Base-by-base conservation (phyloP, 1,139 yeast species). In the Pichia sp. region DNA sequence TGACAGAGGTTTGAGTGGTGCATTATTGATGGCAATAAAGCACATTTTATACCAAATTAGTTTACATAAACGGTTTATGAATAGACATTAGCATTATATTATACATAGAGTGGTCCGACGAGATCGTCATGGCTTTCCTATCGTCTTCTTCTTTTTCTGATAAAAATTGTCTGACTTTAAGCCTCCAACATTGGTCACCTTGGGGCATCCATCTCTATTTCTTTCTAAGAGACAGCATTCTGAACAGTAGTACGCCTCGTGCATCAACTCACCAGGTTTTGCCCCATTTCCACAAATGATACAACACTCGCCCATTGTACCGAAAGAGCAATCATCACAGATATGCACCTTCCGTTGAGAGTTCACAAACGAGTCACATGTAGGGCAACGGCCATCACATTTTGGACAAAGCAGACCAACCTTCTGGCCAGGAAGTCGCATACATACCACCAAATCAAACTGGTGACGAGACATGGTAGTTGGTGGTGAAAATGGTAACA, bases 201-300 rank as follows among this genome's bases (percentile, higher is more conserved):
- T 70, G 0, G 97, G 97, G 61, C 98, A 88, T 2, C 98, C 98
- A 55, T 88, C 96, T 29, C 96, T 64, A 53, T 85, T 87, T 51
- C 77, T 77, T 51, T 87, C 97, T 32, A 74, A 54, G 32, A 75
- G 56, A 6, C 87, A 91, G 58, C 98, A 88, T 55, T 87, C 95
- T 47, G 74, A 68, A 53, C 98, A 88, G 58, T 86, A 91, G 53
- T 67, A 84, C 0, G 96, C 95, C 18, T 41, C 40, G 13, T 33
- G 32, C 36, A 47, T 33, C 3, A 32, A 4, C 8, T 41, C 45
- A 3, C 45, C 49, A 24, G 77, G 81, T 4, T 70, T 62, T 3
- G 82, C 85, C 14, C 40, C 46, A 34, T 59, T 60, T 17, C 87
- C 84, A 60, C 97, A 88, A 19, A 86, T 62, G 17, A 87, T 75